phyloP scores from a whole-genome alignment of 768 basidiomycete genomes.

The Lactifluus volemus region DNA sequence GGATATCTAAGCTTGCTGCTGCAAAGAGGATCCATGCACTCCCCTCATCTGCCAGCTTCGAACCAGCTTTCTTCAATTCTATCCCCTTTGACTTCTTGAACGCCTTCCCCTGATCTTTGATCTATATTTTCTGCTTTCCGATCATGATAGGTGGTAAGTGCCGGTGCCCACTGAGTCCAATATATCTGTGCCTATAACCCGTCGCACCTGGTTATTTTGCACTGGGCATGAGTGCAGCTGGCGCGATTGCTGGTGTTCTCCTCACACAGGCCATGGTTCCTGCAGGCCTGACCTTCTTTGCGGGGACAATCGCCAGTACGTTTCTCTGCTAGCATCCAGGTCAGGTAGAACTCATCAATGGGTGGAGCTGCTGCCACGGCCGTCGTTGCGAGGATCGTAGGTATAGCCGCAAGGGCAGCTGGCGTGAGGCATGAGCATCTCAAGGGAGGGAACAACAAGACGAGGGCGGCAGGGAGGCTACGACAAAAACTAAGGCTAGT shows the following conservation, averaged over 20 bases:
- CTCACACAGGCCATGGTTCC: background rate
- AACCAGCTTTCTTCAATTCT: background rate
- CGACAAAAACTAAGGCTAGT: too few relatives aligned
- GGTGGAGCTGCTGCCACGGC: too few relatives aligned
- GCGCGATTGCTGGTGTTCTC: background rate
- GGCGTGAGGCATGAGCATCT: too few relatives aligned
- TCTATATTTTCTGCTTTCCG: background rate
- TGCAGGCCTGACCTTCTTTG: background rate
- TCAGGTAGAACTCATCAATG: too few relatives aligned
- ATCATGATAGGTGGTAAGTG: background rate
- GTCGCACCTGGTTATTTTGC: background rate
- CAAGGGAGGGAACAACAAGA: too few relatives aligned
- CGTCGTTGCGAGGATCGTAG: too few relatives aligned
- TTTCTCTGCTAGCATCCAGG: background rate
- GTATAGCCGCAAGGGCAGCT: too few relatives aligned
- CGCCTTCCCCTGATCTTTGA: background rate
- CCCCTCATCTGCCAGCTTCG: background rate
- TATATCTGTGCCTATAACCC: background rate
- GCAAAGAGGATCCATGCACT: background rate
- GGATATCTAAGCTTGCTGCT: background rate
- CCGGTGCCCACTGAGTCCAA: background rate
- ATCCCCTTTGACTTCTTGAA: background rate
- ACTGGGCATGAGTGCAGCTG: background rate
- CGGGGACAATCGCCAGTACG: constrained; percentile 1
- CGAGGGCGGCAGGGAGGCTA: too few relatives aligned